These are phyloP conservation scores for Plasmodium reichenowi DNA, from an alignment of 169 alveolate species.

Conservation along the genomic window DNA sequence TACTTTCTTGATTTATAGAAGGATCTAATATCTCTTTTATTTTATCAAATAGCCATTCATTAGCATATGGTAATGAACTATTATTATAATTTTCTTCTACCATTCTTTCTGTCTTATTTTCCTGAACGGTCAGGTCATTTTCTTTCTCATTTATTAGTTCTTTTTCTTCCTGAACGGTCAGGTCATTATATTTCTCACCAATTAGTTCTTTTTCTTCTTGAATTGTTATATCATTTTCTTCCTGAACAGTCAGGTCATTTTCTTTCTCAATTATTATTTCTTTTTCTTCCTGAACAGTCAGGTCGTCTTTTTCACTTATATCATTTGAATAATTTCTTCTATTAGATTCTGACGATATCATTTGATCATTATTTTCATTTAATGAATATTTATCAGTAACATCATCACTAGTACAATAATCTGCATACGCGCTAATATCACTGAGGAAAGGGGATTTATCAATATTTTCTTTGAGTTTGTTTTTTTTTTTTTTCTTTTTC, in stretches of 20 bases:
- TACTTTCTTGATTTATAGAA: slow-evolving; percentile 42
- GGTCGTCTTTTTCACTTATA: not conserved
- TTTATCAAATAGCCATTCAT: slow-evolving; percentile 65
- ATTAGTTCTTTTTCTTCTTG: not conserved
- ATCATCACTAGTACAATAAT: slow-evolving; percentile 64
- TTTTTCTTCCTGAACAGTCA: not conserved
- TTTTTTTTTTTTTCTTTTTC: slow-evolving; percentile 14
- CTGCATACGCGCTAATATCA: slow-evolving; percentile 68
- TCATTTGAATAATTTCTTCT: not conserved
- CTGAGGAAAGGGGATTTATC: slow-evolving; percentile 68
- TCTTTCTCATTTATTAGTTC: not conserved
- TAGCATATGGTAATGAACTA: not conserved
- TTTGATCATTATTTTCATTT: not conserved
- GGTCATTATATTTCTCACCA: not conserved
- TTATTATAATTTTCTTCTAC: not conserved
- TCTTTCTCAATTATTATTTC: not conserved
- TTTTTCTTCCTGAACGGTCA: too few relatives aligned
- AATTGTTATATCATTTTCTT: not conserved
- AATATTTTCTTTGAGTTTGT: slow-evolving; percentile 13
- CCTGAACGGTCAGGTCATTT: not conserved
- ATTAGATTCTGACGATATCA: not conserved
- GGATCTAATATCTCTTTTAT: slow-evolving; percentile 67
- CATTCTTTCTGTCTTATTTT: not conserved
- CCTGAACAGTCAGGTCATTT: not conserved
- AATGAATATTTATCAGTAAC: slow-evolving; percentile 2